Base-by-base conservation (phyloP, 768 basidiomycete species). In the Calvatia gigantea region DNA sequence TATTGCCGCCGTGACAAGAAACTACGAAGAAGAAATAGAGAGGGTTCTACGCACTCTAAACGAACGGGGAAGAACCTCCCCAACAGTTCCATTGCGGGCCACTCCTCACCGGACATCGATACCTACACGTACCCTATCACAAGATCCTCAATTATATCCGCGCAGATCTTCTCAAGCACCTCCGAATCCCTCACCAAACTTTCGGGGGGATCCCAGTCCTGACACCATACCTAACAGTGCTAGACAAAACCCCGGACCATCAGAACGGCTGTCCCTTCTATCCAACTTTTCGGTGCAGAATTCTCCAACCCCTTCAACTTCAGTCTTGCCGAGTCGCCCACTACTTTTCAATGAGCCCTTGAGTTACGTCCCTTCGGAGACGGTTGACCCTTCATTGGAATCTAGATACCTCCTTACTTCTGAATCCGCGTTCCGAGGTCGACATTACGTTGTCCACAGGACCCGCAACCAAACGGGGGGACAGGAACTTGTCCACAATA, bases 271-370 rank as follows among this genome's bases (percentile, higher is more conserved):
- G 4, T 76, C 75, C 15, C 57, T 74, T 43, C 62, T 78, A 31
- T 77, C 76, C 15, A 75, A 72, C 60, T 65, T 77, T 39, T 72
- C 73, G 8, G 67, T 76, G 4, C 70, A 73, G 42, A 76, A 75
- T 54, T 56, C 75, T 19, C 51, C 72, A 12, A 73, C 70, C 9
- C 74, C 75, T 11, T 58, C 64, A 11, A 71, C 73, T 5, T 64
- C 67, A 23, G 51, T 62, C 19, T 54, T 65, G 17, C 39, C 51
- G 32, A 44, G 64, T n/a, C 67, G 70, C 6, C 69, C 72, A 33
- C 65, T 76, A 8, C 62, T 76, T 11, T 76, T 76, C 50, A 73
- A 75, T 23, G 76, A 77, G 58, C 75, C 74, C 4, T 56, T 64
- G 11, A 75, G 71, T 57, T 72, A 72, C 58, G 48, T 64, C 17